These are phyloP conservation scores for Sphenostylis stenocarpa DNA, from an alignment of 306 rosid genomes.

Conservation along the genomic window DNA sequence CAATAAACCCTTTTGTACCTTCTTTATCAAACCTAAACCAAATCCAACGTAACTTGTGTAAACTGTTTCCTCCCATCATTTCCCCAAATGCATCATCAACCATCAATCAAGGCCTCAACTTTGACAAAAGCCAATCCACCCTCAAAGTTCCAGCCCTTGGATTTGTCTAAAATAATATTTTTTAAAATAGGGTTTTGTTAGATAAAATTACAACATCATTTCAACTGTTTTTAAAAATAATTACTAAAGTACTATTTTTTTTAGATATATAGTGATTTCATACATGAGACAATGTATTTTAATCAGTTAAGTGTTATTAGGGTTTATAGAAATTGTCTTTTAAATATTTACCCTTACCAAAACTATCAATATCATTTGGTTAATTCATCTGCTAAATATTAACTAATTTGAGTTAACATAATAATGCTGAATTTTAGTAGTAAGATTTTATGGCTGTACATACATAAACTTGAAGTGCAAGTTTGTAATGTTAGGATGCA, in stretches of 20 bases:
- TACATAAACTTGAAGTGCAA: constrained; percentile 48
- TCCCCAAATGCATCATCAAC: constrained; percentile 28
- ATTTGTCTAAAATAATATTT: too few relatives aligned
- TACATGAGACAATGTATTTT: too few relatives aligned
- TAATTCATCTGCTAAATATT: not conserved
- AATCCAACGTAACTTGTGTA: constrained; percentile 20
- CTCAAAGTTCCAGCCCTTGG: not conserved
- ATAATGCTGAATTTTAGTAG: not conserved
- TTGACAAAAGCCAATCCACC: not conserved
- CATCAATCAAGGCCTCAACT: constrained; percentile 7
- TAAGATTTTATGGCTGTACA: not conserved
- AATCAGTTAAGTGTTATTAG: too few relatives aligned
- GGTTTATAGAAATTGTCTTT: too few relatives aligned
- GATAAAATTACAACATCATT: too few relatives aligned
- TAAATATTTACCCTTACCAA: too few relatives aligned
- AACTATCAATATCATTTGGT: too few relatives aligned
- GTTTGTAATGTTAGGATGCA: constrained; percentile 39
- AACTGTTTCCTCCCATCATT: constrained; percentile 15
- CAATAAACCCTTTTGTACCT: constrained; percentile 24
- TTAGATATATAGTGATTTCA: too few relatives aligned
- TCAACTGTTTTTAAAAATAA: too few relatives aligned
- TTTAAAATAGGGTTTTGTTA: too few relatives aligned
- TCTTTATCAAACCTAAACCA: constrained; percentile 37
- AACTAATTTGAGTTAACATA: not conserved
- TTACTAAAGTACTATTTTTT: too few relatives aligned